phyloP scores from a whole-genome alignment of 2,329 filamentous ascomycete species.

The Dendrostoma leiphaemia region DNA sequence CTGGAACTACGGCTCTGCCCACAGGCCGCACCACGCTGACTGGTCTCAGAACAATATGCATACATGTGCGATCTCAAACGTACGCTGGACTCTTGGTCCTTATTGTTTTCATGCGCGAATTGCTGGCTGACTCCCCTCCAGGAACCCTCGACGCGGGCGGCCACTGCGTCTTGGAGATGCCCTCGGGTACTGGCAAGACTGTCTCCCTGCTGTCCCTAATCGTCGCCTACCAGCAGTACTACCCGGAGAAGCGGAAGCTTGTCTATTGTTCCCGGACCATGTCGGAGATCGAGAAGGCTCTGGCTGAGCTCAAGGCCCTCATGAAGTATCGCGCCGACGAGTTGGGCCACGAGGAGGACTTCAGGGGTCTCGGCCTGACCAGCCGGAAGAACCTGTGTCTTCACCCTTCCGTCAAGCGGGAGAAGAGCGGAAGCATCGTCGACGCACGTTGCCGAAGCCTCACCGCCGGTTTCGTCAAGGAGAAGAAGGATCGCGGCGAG shows the following conservation, averaged over 20 bases:
- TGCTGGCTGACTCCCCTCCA: constrained; percentile 24
- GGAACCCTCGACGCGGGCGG: constrained; percentile 88
- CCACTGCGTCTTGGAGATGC: constrained; percentile 98
- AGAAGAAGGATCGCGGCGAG: constrained; percentile 94
- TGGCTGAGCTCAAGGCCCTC: constrained; percentile 84
- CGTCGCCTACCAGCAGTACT: constrained; percentile 92
- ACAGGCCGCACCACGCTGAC: not conserved
- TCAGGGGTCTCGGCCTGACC: constrained; percentile 85
- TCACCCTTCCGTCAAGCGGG: constrained; percentile 91
- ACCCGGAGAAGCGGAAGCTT: constrained; percentile 89
- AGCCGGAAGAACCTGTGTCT: constrained; percentile 97
- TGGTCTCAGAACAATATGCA: constrained; percentile 52
- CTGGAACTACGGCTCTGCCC: not conserved
- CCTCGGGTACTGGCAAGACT: constrained; percentile 96
- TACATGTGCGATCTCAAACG: constrained; percentile 60
- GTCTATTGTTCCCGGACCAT: constrained; percentile 99
- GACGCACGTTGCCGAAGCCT: constrained; percentile 95
- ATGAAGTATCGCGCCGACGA: constrained; percentile 94
- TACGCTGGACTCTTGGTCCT: constrained; percentile 26
- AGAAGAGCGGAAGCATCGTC: constrained; percentile 92
- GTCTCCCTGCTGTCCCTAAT: constrained; percentile 93
- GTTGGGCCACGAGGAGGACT: constrained; percentile 89
- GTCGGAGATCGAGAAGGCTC: constrained; percentile 98
- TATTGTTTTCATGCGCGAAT: not conserved
- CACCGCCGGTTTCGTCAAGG: constrained; percentile 94